Conservation (phyloP, 2,329 filamentous ascomycete species). For the Pseudogymnoascus sp. region DNA sequence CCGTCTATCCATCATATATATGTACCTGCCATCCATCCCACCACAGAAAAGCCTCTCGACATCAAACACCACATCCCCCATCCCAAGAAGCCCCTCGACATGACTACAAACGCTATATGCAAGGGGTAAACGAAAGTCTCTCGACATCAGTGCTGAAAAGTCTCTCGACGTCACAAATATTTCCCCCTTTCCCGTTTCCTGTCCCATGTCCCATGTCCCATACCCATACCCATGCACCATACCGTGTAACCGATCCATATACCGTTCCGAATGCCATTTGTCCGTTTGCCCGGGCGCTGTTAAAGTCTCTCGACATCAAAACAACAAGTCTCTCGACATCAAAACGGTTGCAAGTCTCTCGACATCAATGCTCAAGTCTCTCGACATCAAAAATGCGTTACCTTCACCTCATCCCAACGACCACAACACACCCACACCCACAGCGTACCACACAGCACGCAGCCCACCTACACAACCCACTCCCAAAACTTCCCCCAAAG, state of each 20-base stretch:
- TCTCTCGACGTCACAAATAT: constrained; percentile 14
- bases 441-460: not conserved
- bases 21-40: not conserved
- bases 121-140: constrained; percentile 6
- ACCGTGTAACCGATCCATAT: constrained; percentile 4
- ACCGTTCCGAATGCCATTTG: constrained; percentile 1
- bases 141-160: constrained; percentile 9
- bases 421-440: not conserved
- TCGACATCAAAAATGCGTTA: constrained; percentile 1
- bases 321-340: constrained; percentile 12
- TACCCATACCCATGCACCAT: not conserved
- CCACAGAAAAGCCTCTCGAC: not conserved
- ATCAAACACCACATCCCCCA: not conserved
- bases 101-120: constrained; percentile 10
- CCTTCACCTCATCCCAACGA: not conserved
- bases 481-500: constrained; percentile 28
- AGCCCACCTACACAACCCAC: constrained; percentile 18
- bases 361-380: no score
- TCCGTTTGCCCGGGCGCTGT: constrained; percentile 5
- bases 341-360: constrained; percentile 7
- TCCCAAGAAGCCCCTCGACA: constrained; percentile 6
- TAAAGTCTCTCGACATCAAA: not conserved
- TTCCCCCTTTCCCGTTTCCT: not conserved
- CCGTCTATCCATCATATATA: not conserved
- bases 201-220: not conserved